A percentile compares a stretch with the other conserved stretches of the same genome.
These are phyloP conservation scores for Aspergillus nanangensis DNA, from an alignment of 495 filamentous ascomycete species.

Conservation along the genomic window DNA sequence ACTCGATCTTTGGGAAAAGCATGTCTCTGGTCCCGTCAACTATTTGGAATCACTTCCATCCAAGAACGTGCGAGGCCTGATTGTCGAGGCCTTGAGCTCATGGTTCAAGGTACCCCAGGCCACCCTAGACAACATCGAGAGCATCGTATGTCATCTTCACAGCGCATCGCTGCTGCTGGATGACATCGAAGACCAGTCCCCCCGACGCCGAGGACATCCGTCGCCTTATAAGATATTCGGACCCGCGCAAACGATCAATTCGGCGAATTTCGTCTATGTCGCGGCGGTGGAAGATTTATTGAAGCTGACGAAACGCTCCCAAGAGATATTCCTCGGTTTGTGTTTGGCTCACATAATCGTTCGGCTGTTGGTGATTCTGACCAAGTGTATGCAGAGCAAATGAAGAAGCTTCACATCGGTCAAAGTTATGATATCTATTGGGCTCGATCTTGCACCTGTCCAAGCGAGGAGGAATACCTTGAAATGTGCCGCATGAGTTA, in stretches of 20 bases:
- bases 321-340: too few species aligned
- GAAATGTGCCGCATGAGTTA: conserved; percentile 26
- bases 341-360: too few species aligned
- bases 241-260: conserved; percentile 44
- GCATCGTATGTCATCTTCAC: conserved; percentile 13
- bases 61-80: conserved; percentile 15
- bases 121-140: conserved; percentile 9
- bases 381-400: conserved; percentile 19
- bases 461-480: conserved; percentile 27
- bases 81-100: conserved; percentile 17
- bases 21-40: too few species aligned
- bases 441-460: conserved; percentile 22
- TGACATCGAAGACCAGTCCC: conserved; percentile 37
- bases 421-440: conserved; percentile 36
- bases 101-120: conserved; percentile 12
- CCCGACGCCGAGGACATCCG: conserved; percentile 32
- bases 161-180: conserved; percentile 27
- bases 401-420: conserved; percentile 27
- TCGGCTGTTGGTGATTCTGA: too few species aligned
- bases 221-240: conserved; percentile 34
- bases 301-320: too few species aligned
- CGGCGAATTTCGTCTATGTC: conserved; percentile 66
- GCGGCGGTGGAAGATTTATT: conserved; percentile 61
- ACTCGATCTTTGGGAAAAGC: too few species aligned
- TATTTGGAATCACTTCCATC: conserved; percentile 23